These are phyloP conservation scores for Fragilariopsis cylindrus DNA, from an alignment of 108 stramenopile species.

Conservation along the genomic window DNA sequence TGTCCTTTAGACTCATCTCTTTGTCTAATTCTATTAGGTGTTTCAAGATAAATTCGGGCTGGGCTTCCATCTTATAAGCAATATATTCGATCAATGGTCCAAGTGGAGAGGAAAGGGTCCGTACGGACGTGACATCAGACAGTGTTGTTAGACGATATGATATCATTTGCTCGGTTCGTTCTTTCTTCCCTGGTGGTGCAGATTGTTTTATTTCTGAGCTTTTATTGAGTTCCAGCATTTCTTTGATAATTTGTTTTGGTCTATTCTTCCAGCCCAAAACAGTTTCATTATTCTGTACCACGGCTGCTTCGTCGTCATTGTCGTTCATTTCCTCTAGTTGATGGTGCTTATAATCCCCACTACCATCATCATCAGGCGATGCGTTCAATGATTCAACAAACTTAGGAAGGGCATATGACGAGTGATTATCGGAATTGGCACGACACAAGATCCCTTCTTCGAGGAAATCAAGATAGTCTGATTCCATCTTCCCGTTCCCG, in stretches of 20 bases:
- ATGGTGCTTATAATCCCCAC: background rate
- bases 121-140: background rate
- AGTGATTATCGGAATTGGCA: too few species aligned
- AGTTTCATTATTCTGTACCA: background rate
- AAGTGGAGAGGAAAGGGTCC: slow-evolving; percentile 11
- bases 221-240: background rate
- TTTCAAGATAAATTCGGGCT: background rate
- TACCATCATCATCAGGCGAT: slow-evolving; percentile 1
- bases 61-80: slow-evolving; percentile 15
- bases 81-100: slow-evolving; percentile 36
- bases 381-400: slow-evolving; percentile 17
- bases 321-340: background rate
- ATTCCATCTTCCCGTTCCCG: slow-evolving; percentile 37
- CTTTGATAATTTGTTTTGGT: background rate
- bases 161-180: background rate
- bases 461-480: slow-evolving; percentile 48
- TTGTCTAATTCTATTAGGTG: slow-evolving; percentile 3
- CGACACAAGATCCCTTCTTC: slow-evolving; percentile 40
- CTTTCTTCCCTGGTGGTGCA: background rate
- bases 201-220: background rate
- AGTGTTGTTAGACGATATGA: slow-evolving; percentile 1
- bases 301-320: background rate
- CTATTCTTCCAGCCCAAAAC: slow-evolving; percentile 9
- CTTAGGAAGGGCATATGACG: slow-evolving; percentile 2
- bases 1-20: slow-evolving; percentile 12